Percentiles rank a stretch among this genome's conserved stretches.
Evolutionary conservation across 768 basidiomycete genomes (phyloP).

Genomic region (Terana coerulea): DNA sequence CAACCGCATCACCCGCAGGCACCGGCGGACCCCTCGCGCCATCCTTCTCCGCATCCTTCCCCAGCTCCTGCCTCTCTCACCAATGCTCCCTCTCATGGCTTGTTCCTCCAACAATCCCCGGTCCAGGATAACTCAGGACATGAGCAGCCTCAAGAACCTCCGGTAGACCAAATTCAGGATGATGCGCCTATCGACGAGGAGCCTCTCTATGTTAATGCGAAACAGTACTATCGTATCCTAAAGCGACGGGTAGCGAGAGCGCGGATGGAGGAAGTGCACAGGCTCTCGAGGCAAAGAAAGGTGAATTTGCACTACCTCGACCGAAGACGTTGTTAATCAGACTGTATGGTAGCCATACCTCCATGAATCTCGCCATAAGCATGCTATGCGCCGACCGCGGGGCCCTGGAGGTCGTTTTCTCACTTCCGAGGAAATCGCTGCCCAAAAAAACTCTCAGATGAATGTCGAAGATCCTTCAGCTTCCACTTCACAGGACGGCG

Average conservation of each 20-base stretch:
- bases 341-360: constrained; percentile 63
- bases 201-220: constrained; percentile 98
- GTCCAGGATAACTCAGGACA: constrained; percentile 22
- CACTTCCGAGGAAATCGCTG: constrained; percentile 92
- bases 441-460: constrained; percentile 52
- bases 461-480: constrained; percentile 32
- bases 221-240: constrained; percentile 98
- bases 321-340: constrained; percentile 1
- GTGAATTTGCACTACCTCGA: constrained; percentile 33
- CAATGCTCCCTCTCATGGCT: constrained; percentile 1
- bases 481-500: constrained; percentile 31
- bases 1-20: constrained; percentile 17
- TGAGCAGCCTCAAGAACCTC: constrained; percentile 20
- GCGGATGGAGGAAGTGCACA: constrained; percentile 89
- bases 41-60: constrained; percentile 22
- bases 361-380: constrained; percentile 96
- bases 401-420: constrained; percentile 98
- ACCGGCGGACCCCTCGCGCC: constrained; percentile 23
- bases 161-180: constrained; percentile 31
- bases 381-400: constrained; percentile 95
- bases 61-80: constrained; percentile 16
- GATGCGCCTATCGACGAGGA: constrained; percentile 77
- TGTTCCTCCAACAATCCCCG: constrained; percentile 14
- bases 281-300: constrained; percentile 91
- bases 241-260: constrained; percentile 91